Evolutionary conservation across 2,329 filamentous ascomycete species (phyloP).

Genomic region (Alternaria solani): DNA sequence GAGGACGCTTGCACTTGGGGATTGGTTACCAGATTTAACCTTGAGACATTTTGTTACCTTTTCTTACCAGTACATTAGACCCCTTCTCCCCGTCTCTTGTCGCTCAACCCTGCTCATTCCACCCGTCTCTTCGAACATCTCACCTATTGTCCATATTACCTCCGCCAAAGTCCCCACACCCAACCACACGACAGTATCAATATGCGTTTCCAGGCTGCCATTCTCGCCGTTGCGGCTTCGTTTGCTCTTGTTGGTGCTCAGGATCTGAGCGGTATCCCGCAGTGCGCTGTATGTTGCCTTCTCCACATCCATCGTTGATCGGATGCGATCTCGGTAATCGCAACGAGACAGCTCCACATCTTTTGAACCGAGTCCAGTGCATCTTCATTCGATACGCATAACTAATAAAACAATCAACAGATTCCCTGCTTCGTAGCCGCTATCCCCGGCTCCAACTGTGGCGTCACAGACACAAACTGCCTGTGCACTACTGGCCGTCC

Average conservation of each 20-base stretch:
- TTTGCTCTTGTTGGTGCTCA: conserved; percentile 40
- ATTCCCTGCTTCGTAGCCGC: conserved; percentile 59
- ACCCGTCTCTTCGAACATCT: background rate
- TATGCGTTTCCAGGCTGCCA: conserved; percentile 43
- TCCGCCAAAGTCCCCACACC: background rate
- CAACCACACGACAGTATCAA: conserved; percentile 15
- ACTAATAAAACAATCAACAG: conserved; percentile 32
- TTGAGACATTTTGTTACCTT: background rate
- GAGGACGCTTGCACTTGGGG: background rate
- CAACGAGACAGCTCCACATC: background rate
- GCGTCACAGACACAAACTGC: conserved; percentile 58
- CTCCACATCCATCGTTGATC: background rate
- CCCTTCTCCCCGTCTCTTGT: background rate
- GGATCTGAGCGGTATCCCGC: conserved; percentile 37
- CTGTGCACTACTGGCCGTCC: conserved; percentile 58
- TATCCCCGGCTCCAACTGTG: conserved; percentile 59
- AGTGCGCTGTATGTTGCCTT: conserved; percentile 45
- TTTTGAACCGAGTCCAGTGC: background rate
- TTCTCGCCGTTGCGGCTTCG: conserved; percentile 38
- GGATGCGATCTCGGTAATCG: background rate
- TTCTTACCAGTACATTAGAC: conserved; percentile 1
- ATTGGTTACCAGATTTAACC: background rate
- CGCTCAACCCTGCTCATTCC: conserved; percentile 1
- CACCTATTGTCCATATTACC: conserved; percentile 4
- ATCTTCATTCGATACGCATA: background rate